Percentiles rank a stretch among this genome's conserved stretches.
phyloP scores from a whole-genome alignment of 345 rosid genomes.

The Eucalyptus paniculata region DNA sequence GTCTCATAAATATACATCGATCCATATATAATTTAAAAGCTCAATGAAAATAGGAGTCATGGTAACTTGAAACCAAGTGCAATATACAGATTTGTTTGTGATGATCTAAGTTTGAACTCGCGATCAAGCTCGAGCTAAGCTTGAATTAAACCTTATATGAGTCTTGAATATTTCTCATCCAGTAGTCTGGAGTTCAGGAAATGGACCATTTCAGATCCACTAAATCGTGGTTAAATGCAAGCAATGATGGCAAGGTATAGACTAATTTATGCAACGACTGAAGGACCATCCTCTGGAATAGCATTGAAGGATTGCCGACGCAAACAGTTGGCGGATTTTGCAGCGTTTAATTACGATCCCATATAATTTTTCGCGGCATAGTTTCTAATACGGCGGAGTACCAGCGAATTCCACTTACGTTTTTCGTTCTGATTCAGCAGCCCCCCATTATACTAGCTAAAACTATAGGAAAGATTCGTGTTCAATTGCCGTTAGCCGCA shows the following conservation, averaged over 20 bases:
- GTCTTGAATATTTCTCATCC: neutral
- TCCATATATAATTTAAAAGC: accelerated
- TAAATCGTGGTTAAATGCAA: neutral
- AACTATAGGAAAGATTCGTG: neutral
- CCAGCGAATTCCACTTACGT: neutral
- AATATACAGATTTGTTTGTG: accelerated
- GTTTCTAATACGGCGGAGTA: neutral
- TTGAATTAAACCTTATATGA: neutral
- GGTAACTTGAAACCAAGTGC: neutral
- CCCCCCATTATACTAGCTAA: neutral
- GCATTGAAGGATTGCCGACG: neutral
- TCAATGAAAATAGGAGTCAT: accelerated
- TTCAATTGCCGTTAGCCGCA: neutral
- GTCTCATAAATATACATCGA: accelerated
- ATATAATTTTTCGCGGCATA: neutral
- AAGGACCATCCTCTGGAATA: neutral
- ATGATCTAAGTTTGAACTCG: neutral
- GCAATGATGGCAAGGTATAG: neutral
- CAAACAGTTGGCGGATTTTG: neutral
- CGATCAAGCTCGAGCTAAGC: neutral
- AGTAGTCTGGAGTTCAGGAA: neutral
- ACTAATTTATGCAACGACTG: neutral
- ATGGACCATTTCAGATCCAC: neutral
- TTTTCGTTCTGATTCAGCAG: neutral
- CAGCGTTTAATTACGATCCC: neutral